These are phyloP conservation scores for Cryptococcus sp. DNA, from an alignment of 1,284 basidiomycete species.

Conservation along the genomic window DNA sequence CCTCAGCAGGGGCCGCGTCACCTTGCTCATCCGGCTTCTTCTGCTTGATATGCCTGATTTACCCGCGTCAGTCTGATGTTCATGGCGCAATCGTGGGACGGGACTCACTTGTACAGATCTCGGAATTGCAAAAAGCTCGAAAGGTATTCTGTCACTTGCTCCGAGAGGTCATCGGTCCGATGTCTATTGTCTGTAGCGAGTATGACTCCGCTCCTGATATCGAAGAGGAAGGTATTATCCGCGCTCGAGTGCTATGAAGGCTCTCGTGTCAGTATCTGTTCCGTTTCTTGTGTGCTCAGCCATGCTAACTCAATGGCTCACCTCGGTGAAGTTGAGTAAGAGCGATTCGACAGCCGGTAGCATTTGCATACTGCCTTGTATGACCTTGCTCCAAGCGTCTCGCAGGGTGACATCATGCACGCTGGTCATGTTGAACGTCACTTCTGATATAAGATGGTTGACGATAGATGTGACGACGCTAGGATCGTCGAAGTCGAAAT, in stretches of 20 bases:
- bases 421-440: conserved; percentile 58
- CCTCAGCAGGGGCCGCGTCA: conserved; percentile 1
- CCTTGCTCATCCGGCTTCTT: conserved; percentile 6
- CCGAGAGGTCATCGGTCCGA: conserved; percentile 73
- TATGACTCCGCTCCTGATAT: conserved; percentile 80
- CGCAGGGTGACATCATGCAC: conserved; percentile 59
- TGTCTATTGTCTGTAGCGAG: conserved; percentile 74
- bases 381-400: conserved; percentile 58
- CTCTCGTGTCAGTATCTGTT: not conserved
- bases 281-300: conserved; percentile 2
- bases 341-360: conserved; percentile 54
- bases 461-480: conserved; percentile 37
- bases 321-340: conserved; percentile 55
- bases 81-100: not conserved
- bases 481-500: conserved; percentile 41
- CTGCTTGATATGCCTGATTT: conserved; percentile 1
- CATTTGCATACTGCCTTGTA: conserved; percentile 57
- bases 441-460: conserved; percentile 45
- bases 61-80: not conserved
- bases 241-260: conserved; percentile 74
- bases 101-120: conserved; percentile 72
- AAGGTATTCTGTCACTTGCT: conserved; percentile 85
- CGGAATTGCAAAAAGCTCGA: conserved; percentile 83
- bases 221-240: conserved; percentile 90
- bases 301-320: conserved; percentile 20